These are phyloP conservation scores for Serendipita indica DNA, from an alignment of 768 basidiomycete genomes.

Conservation along the genomic window DNA sequence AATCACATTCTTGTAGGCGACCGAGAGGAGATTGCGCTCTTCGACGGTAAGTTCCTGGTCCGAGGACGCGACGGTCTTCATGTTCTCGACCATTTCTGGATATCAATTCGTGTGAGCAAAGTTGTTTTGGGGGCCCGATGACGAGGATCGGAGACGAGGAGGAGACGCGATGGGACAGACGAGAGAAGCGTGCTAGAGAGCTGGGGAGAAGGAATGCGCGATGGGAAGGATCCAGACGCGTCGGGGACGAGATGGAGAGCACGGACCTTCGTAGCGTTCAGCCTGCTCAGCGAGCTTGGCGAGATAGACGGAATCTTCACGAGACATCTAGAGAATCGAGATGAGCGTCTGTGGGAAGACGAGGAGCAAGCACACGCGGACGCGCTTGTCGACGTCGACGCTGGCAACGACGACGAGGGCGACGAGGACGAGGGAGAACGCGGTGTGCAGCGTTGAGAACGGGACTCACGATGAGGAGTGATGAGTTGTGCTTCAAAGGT, in stretches of 20 bases:
- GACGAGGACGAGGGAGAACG: not conserved
- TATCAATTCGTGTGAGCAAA: too few species aligned
- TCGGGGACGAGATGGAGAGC: constrained; percentile 13
- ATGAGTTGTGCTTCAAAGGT: not conserved
- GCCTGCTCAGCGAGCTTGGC: constrained; percentile 99
- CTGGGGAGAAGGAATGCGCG: not conserved
- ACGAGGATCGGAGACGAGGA: too few species aligned
- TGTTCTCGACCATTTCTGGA: constrained; percentile 99
- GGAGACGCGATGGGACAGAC: not conserved
- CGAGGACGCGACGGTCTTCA: constrained; percentile 95
- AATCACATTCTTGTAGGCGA: constrained; percentile 99
- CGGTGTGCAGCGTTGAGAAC: not conserved
- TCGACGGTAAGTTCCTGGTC: constrained; percentile 98
- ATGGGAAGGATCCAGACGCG: too few species aligned
- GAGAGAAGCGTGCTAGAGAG: constrained; percentile 24
- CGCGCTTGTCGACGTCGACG: too few species aligned
- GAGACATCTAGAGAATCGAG: constrained; percentile 37
- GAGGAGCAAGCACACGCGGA: not conserved
- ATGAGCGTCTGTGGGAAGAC: not conserved
- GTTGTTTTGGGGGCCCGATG: too few species aligned
- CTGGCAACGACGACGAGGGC: not conserved
- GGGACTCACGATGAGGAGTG: not conserved
- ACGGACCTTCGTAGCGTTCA: constrained; percentile 91
- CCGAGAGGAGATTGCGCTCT: constrained; percentile 94
- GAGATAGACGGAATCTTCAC: constrained; percentile 98